Conservation (phyloP, 2,329 filamentous ascomycete genomes). For the Fusarium mundagurra region DNA sequence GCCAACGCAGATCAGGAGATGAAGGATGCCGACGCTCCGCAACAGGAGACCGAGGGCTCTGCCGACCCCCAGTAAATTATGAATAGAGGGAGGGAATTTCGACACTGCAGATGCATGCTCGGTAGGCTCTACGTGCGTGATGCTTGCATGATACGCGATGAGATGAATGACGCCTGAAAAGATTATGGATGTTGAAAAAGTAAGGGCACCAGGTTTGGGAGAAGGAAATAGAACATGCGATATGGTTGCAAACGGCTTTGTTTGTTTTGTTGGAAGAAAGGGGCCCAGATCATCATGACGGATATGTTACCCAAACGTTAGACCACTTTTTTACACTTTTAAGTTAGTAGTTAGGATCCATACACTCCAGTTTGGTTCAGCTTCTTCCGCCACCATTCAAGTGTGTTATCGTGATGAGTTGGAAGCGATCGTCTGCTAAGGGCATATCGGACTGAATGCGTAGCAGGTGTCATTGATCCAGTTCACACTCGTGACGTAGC, state of each 20-base stretch:
- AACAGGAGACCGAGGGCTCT: conserved; percentile 60
- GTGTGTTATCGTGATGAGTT: background rate
- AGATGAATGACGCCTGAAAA: conserved; percentile 41
- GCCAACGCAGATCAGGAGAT: conserved; percentile 67
- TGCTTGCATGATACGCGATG: conserved; percentile 35
- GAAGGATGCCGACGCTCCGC: conserved; percentile 67
- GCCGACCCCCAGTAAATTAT: conserved; percentile 49
- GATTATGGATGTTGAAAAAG: conserved; percentile 29
- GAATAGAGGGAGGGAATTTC: background rate
- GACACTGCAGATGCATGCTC: background rate
- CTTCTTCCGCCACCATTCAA: background rate
- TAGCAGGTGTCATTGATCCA: background rate
- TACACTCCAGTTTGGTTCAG: conserved; percentile 41
- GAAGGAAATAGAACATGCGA: conserved; percentile 33
- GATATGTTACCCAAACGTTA: conserved; percentile 45
- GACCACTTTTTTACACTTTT: conserved; percentile 43
- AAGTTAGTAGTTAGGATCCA: conserved; percentile 42
- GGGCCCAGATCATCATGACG: conserved; percentile 44
- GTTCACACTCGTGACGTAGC: background rate
- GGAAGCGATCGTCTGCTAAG: background rate
- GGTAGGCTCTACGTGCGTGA: background rate
- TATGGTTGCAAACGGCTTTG: conserved; percentile 41
- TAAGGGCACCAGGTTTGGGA: conserved; percentile 15
- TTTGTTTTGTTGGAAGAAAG: conserved; percentile 36
- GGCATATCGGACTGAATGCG: background rate